Evolutionary conservation across 495 filamentous ascomycete genomes (phyloP).

Genomic region (Daldinia vernicosa): DNA sequence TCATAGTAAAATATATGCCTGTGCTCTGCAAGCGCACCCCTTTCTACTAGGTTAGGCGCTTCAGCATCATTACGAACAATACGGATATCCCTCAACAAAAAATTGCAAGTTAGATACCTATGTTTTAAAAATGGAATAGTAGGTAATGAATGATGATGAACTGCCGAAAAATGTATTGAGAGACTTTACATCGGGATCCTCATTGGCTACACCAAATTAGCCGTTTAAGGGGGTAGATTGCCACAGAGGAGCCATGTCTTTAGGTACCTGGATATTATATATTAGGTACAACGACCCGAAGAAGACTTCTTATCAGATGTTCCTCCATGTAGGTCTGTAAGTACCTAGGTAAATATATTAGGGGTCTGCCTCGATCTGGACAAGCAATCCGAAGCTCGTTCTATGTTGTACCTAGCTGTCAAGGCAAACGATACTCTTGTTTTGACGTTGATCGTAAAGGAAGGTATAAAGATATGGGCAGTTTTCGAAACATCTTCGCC

Average conservation of each 20-base stretch:
- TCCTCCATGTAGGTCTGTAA: background rate
- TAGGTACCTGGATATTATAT: background rate
- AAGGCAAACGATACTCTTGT: background rate
- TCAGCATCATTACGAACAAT: no score
- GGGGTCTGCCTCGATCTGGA: background rate
- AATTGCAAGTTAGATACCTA: background rate
- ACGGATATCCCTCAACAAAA: no score
- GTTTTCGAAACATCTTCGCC: background rate
- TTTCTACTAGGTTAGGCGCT: no score
- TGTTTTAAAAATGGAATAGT: no score
- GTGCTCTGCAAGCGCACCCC: no score
- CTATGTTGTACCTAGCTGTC: background rate
- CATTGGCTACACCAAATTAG: conserved; percentile 21
- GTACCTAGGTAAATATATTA: background rate
- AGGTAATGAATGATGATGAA: background rate
- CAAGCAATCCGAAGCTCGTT: background rate
- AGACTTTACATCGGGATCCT: background rate
- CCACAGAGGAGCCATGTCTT: background rate
- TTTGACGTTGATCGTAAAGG: background rate
- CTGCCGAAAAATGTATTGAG: conserved; percentile 16
- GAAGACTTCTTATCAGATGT: background rate
- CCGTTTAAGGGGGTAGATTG: conserved; percentile 7
- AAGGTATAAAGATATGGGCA: background rate
- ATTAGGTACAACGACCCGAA: background rate
- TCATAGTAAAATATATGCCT: no score